Percentiles rank a stretch among this genome's conserved stretches.
phyloP scores from a whole-genome alignment of 2,329 filamentous ascomycete species.

The Neonectria sp. region DNA sequence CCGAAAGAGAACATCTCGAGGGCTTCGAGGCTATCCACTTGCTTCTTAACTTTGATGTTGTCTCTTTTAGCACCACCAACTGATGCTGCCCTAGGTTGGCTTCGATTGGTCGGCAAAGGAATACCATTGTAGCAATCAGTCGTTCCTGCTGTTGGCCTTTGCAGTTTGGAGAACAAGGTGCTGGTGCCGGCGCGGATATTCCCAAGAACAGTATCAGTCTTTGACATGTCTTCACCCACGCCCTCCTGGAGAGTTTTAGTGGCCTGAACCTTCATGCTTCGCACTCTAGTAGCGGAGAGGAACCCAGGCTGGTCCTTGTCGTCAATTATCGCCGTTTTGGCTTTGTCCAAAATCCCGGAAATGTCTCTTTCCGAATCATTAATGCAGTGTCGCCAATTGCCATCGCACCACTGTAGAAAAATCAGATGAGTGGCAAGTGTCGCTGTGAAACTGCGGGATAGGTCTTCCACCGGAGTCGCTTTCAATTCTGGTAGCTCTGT shows the following conservation, averaged over 20 bases:
- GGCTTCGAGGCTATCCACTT: neutral
- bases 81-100: neutral
- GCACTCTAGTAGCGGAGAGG: neutral
- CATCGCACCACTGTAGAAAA: conserved; percentile 29
- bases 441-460: conserved; percentile 10
- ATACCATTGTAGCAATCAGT: neutral
- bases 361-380: conserved; percentile 28
- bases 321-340: conserved; percentile 22
- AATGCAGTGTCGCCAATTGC: conserved; percentile 31
- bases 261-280: neutral
- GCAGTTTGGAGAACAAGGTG: neutral
- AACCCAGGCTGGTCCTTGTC: neutral
- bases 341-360: conserved; percentile 18
- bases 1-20: conserved; percentile 29
- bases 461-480: neutral
- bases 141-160: neutral
- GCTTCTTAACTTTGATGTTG: neutral
- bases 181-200: neutral
- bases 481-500: conserved; percentile 12
- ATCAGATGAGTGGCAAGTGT: conserved; percentile 22
- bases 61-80: neutral
- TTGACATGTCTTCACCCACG: neutral
- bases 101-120: too few relatives aligned
- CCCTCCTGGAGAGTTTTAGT: neutral
- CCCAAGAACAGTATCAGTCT: neutral